Percentiles rank a stretch among this genome's conserved stretches.
phyloP scores from a whole-genome alignment of 495 filamentous ascomycete genomes.

The Geopyxis carbonaria region DNA sequence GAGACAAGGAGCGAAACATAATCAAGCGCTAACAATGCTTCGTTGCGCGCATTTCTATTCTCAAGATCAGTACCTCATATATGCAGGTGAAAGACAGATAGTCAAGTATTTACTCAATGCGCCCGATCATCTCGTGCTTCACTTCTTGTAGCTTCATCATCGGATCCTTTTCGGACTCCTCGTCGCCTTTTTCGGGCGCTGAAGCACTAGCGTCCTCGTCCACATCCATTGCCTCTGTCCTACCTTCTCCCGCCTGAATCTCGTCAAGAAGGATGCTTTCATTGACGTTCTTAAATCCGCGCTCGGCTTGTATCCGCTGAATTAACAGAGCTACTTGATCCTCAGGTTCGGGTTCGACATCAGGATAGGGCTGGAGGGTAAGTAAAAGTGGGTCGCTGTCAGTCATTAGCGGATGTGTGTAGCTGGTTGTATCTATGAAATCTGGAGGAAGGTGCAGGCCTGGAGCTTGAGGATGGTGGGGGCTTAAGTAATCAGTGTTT shows the following conservation, averaged over 20 bases:
- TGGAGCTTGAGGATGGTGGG: no score
- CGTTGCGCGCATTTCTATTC: slow-evolving; percentile 43
- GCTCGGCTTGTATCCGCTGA: slow-evolving; percentile 52
- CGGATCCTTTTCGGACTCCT: slow-evolving; percentile 11
- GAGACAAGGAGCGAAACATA: slow-evolving; percentile 72
- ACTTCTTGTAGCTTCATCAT: slow-evolving; percentile 13
- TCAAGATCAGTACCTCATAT: not conserved
- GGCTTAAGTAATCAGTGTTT: no score
- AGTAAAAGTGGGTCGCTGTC: slow-evolving; percentile 27
- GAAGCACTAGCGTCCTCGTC: slow-evolving; percentile 9
- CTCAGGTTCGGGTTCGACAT: slow-evolving; percentile 33
- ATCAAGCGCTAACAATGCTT: slow-evolving; percentile 54
- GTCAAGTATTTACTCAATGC: not conserved
- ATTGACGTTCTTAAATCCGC: slow-evolving; percentile 44
- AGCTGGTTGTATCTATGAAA: no score
- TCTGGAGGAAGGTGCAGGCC: no score
- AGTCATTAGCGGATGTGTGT: no score
- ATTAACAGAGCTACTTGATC: slow-evolving; percentile 53
- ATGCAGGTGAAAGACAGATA: slow-evolving; percentile 6
- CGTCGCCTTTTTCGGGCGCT: slow-evolving; percentile 14
- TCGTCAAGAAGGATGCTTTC: slow-evolving; percentile 18
- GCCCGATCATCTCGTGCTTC: slow-evolving; percentile 12
- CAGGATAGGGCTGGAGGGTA: slow-evolving; percentile 45
- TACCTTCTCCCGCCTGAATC: slow-evolving; percentile 14
- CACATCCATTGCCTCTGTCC: slow-evolving; percentile 17